These are phyloP conservation scores for Phytophthora boehmeriae DNA, from an alignment of 352 stramenopile genomes.

Conservation along the genomic window DNA sequence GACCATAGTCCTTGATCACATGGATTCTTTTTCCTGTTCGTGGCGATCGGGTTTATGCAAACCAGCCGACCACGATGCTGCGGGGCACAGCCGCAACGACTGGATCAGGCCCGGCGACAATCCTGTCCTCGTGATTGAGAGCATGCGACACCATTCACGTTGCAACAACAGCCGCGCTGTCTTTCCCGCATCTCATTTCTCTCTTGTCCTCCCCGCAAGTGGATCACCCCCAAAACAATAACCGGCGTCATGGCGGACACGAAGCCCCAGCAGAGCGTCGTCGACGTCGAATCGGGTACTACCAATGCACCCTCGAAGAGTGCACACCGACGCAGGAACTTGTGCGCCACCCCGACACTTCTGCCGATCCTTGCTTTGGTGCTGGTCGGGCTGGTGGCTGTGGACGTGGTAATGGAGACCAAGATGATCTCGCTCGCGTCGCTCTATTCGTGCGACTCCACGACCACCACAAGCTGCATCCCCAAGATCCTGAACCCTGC, in stretches of 20 bases:
- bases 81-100: no score
- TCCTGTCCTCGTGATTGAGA: no score
- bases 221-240: not conserved
- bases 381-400: conserved; percentile 7
- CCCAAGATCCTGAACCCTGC: conserved; percentile 7
- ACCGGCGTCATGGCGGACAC: conserved; percentile 6
- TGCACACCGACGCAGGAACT: conserved; percentile 2
- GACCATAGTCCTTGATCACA: no score
- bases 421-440: conserved; percentile 4
- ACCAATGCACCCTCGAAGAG: conserved; percentile 3
- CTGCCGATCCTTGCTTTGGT: conserved; percentile 15
- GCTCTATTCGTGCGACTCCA: no score
- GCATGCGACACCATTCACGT: conserved; percentile 2
- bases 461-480: not conserved
- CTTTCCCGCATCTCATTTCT: conserved; percentile 22
- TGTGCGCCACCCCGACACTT: conserved; percentile 10
- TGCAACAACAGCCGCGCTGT: conserved; percentile 13
- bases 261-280: conserved; percentile 16
- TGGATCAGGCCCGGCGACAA: no score
- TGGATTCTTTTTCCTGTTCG: no score
- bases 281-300: conserved; percentile 1
- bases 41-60: no score
- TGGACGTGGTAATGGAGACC: conserved; percentile 19
- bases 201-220: conserved; percentile 8
- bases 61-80: no score